Evolutionary conservation across 768 basidiomycete species (phyloP).

Genomic region (Kwoniella botswanensis): DNA sequence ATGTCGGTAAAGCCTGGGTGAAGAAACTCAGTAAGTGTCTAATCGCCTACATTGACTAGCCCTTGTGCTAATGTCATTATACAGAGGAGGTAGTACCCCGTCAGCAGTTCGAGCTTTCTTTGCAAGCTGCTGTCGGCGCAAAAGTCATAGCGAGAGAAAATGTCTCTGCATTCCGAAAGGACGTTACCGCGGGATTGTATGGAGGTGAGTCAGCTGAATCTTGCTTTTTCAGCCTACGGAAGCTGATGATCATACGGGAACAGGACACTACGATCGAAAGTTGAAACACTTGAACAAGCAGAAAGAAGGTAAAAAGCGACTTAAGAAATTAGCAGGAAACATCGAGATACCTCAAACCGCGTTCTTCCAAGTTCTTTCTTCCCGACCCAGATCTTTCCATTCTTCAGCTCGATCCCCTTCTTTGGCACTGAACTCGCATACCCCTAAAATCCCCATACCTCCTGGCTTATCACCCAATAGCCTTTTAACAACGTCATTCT

Average conservation of each 20-base stretch:
- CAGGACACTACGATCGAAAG: slow-evolving; percentile 90
- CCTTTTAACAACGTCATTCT: background rate
- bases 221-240: slow-evolving; percentile 1
- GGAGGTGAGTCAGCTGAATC: slow-evolving; percentile 65
- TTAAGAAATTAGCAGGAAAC: slow-evolving; percentile 80
- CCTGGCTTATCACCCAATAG: background rate
- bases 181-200: slow-evolving; percentile 92
- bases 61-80: background rate
- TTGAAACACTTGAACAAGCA: slow-evolving; percentile 66
- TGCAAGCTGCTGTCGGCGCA: slow-evolving; percentile 88
- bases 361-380: slow-evolving; percentile 82
- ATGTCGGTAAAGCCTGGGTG: slow-evolving; percentile 80
- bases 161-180: slow-evolving; percentile 69
- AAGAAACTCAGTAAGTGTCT: slow-evolving; percentile 79
- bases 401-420: slow-evolving; percentile 3
- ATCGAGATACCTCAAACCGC: slow-evolving; percentile 90
- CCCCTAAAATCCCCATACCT: background rate
- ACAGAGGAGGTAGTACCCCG: slow-evolving; percentile 82
- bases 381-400: slow-evolving; percentile 32
- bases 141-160: slow-evolving; percentile 89
- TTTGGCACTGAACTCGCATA: background rate
- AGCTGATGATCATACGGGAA: slow-evolving; percentile 3
- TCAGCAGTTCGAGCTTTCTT: slow-evolving; percentile 91
- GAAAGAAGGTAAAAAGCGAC: slow-evolving; percentile 85
- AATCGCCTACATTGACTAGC: background rate